Evolutionary conservation across 2,329 filamentous ascomycete genomes (phyloP), one percentile per base, ranked within the genome.

Genomic region (Chaetomiaceae sp.): DNA sequence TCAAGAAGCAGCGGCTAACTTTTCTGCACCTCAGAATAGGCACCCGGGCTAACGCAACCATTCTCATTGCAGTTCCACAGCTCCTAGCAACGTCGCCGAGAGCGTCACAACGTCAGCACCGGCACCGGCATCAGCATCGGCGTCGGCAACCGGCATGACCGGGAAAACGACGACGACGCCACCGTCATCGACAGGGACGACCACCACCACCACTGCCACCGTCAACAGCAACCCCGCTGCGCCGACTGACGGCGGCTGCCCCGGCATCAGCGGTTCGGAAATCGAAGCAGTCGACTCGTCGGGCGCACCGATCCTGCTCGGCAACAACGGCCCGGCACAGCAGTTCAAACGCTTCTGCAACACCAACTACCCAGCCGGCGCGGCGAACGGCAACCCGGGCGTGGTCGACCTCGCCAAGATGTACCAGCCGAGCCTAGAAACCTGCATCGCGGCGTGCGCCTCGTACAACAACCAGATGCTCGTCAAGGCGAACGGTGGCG

Each of bases 391-490:
- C 18, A 57, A 57, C 45, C 48, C 43, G 11, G 11, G 19, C 3
- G 36, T 52, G 26, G 36, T 46, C 38, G 50, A 56, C 47, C 53
- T 57, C 29, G 24, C 56, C n/a, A 55, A 49, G 38, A 11, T 48
- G n/a, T 56, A 53, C 37, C 33, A 51, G 35, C 43, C 54, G 11
- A 55, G 48, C 11, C 49, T 57, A 14, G 50, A 55, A 19, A 50
- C 48, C 8, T 57, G 55, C 41, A 56, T 57, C 24, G 35, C 40
- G 9, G 42, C 51, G 17, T 56, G 55, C 39, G 55, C 55, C 2
- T 19, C 33, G 18, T 39, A 55, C 18, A 57, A 56, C 20, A 15
- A 20, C 15, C 30, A 24, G 8, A 50, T 49, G n/a, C 14, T 17
- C 22, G 6, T 1, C 10, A 45, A 45, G 15, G 1, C 8, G 6